Evolutionary conservation across 1,284 basidiomycete species (phyloP), one percentile per base, ranked within the genome.

Genomic region (Papiliotrema flavescens): DNA sequence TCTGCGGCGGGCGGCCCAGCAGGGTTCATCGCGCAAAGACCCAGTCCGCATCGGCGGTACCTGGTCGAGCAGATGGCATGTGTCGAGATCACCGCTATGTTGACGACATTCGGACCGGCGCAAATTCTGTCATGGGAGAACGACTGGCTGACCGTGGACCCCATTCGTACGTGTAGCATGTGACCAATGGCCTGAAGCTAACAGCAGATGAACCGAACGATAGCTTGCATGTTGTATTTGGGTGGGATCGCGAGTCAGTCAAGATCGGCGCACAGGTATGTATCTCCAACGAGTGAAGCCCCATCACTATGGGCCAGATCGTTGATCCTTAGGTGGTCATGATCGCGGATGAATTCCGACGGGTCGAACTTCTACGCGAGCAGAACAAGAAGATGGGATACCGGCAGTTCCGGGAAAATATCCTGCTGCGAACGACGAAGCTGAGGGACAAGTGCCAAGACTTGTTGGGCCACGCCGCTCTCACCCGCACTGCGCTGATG

Each of bases 1-100:
- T 24, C 15, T 24, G 37, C 32, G 14, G 49, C 46, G 6, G 60
- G 57, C 1, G 64, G 64, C 2, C 50, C 62, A 0, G 57, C 54
- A 5, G 39, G 49, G 2, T 64, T 47, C 41, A 49, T 66, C 22
- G 51, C 39, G 15, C 17, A n/a, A 11, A 28, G 40, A 7, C 47
- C 52, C 7, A 62, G 56, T 7, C 41, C 50, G 23, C 36, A 34
- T 2, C 28, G 62, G 14, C 52, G 60, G 15, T 66, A 64, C 36
- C 43, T 66, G 1, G 39, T 66, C 7, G 64, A 66, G 36, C 60
- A 66, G 44, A 57, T 63, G 58, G 56, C 59, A 1, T 59, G 54
- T 41, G 52, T 60, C 5, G 64, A 66, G 42, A 47, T 64, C 9
- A 3, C 39, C 52, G 55, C 52, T 4, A 34, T 23, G 19, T 35